A percentile compares a stretch with the other conserved stretches of the same genome.
Evolutionary conservation across 1,284 basidiomycete species (phyloP).

Genomic region (Porodaedalea pini): DNA sequence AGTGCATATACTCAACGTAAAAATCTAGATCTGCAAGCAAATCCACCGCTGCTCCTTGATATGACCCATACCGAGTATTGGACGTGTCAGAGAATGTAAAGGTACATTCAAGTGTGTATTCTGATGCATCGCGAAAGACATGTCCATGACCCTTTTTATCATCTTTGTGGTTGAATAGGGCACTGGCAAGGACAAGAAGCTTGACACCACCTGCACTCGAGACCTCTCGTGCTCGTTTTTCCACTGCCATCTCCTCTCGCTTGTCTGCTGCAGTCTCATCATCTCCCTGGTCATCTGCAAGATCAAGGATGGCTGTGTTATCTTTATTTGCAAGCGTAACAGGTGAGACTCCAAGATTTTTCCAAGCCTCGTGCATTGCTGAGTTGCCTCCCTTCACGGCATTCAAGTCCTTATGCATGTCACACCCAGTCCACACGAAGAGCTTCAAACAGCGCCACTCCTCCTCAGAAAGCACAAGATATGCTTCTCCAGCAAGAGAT

Average conservation of each 20-base stretch:
- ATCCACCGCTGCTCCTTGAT: slow-evolving; percentile 28
- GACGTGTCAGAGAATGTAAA: slow-evolving; percentile 26
- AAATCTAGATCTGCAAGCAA: slow-evolving; percentile 25
- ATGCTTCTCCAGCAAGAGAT: slow-evolving; percentile 23
- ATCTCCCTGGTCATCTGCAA: neutral
- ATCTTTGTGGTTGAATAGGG: slow-evolving; percentile 35
- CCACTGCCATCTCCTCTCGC: slow-evolving; percentile 18
- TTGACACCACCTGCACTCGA: slow-evolving; percentile 32
- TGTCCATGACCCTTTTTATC: slow-evolving; percentile 34
- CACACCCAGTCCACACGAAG: slow-evolving; percentile 26
- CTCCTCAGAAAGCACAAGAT: slow-evolving; percentile 19
- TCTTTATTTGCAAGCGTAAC: slow-evolving; percentile 1
- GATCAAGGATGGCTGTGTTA: too few species aligned
- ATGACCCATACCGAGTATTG: slow-evolving; percentile 33
- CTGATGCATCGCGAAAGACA: slow-evolving; percentile 26
- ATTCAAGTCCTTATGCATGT: slow-evolving; percentile 31
- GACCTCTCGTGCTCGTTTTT: slow-evolving; percentile 25
- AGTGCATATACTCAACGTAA: slow-evolving; percentile 28
- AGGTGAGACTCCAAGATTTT: neutral
- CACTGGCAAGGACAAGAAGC: slow-evolving; percentile 28
- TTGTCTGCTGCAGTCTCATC: neutral
- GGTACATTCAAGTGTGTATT: neutral
- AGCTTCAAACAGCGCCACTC: slow-evolving; percentile 18
- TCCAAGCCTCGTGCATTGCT: slow-evolving; percentile 1
- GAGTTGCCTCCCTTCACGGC: slow-evolving; percentile 25